phyloP scores from a whole-genome alignment of 352 stramenopile genomes.

The Peronosclerospora sorghi region DNA sequence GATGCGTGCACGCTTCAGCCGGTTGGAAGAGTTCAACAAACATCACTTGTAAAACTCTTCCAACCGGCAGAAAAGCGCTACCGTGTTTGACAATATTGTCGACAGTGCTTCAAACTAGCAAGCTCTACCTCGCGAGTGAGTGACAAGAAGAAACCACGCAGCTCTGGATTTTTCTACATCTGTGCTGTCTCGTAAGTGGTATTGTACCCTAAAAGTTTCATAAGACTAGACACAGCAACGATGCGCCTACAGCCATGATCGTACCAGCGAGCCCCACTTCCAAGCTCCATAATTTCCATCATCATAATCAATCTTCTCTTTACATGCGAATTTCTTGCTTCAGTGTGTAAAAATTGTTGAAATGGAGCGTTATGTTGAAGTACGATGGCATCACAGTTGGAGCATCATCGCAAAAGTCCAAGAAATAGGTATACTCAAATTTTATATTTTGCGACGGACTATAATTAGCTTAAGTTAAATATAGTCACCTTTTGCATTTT shows the following conservation, averaged over 20 bases:
- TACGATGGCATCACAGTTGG: too few species aligned
- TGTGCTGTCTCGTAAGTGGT: background rate
- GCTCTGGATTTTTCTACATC: conserved; percentile 30
- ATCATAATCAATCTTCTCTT: conserved; percentile 84
- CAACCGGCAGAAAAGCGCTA: too few species aligned
- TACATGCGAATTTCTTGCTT: conserved; percentile 87
- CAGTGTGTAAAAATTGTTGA: conserved; percentile 83
- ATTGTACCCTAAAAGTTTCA: conserved; percentile 13
- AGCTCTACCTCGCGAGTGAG: conserved; percentile 54
- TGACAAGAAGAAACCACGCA: conserved; percentile 32
- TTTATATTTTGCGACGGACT: too few species aligned
- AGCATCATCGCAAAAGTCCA: conserved; percentile 80
- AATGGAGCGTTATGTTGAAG: too few species aligned
- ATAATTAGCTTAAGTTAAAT: too few species aligned
- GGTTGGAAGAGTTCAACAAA: too few species aligned
- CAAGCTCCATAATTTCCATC: conserved; percentile 85
- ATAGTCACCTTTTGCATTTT: conserved; percentile 80
- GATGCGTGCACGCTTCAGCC: too few species aligned
- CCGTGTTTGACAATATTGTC: conserved; percentile 54
- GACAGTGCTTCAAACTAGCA: conserved; percentile 50
- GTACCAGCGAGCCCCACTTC: conserved; percentile 80
- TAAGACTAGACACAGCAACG: conserved; percentile 62
- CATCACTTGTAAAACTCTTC: too few species aligned
- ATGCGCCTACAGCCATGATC: conserved; percentile 77
- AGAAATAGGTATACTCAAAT: too few species aligned